Evolutionary conservation across 2,329 filamentous ascomycete species (phyloP).

Genomic region (Colletotrichum melonis): DNA sequence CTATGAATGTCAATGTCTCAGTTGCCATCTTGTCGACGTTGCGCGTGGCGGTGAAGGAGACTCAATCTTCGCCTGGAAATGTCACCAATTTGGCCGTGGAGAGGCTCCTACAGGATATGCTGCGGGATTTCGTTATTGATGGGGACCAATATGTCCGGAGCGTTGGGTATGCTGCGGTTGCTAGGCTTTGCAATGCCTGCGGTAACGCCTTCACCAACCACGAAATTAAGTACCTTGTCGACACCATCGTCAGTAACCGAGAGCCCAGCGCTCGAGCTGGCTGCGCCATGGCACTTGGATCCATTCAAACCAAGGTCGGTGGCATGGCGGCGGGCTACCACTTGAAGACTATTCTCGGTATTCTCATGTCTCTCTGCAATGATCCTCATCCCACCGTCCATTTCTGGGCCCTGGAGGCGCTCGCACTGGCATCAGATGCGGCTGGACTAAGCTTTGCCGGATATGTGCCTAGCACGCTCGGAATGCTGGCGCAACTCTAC

Average conservation of each 20-base stretch:
- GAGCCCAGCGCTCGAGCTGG: slow-evolving; percentile 94
- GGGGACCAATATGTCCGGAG: slow-evolving; percentile 87
- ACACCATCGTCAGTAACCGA: slow-evolving; percentile 92
- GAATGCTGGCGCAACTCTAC: slow-evolving; percentile 94
- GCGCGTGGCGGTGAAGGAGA: slow-evolving; percentile 87
- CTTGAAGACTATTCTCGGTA: slow-evolving; percentile 95
- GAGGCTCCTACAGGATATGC: slow-evolving; percentile 83
- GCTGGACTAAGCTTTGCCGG: slow-evolving; percentile 92
- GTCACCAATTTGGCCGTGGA: slow-evolving; percentile 81
- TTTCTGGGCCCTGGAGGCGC: slow-evolving; percentile 93
- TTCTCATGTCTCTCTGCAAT: slow-evolving; percentile 96
- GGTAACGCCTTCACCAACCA: slow-evolving; percentile 90
- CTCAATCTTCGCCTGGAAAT: slow-evolving; percentile 77
- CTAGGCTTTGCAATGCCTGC: slow-evolving; percentile 83
- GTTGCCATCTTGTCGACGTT: slow-evolving; percentile 83
- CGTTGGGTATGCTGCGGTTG: slow-evolving; percentile 86
- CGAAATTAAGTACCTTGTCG: slow-evolving; percentile 91
- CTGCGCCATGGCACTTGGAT: slow-evolving; percentile 92
- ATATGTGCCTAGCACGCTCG: slow-evolving; percentile 90
- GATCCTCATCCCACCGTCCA: slow-evolving; percentile 96
- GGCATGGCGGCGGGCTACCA: slow-evolving; percentile 98
- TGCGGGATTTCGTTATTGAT: slow-evolving; percentile 79
- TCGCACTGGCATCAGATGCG: slow-evolving; percentile 88
- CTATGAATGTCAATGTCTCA: slow-evolving; percentile 91
- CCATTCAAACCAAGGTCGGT: slow-evolving; percentile 94